Evolutionary conservation across 441 rosid genomes (phyloP), one percentile per base, ranked within the genome.

Genomic region (Syzygium malaccense): DNA sequence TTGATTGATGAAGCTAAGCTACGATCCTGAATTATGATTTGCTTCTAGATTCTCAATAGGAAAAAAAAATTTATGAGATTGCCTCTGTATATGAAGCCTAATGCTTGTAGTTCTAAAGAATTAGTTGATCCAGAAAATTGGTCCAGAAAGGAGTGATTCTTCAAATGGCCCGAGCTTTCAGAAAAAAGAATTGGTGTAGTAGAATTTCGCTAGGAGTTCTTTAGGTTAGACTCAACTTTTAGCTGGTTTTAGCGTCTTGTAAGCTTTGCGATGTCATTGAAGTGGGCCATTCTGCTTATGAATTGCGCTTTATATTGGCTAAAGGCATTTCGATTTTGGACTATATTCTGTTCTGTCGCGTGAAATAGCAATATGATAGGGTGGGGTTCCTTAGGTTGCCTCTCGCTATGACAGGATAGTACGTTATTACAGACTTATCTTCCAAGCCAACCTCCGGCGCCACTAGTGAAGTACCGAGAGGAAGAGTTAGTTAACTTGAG

Each of bases 401-500:
- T 75, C 83, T 75, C 8, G 48, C 1, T 45, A 8, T 45, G 48
- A 41, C 41, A 75, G 37, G 51, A 6, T 32, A 15, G 37, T 57
- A 9, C 14, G 33, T 84, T 84, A 32, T 85, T 85, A 4, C 87
- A 97, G 99, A 91, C 97, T 25, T 96, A 93, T 86, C 95, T 97
- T 89, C 97, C 96, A 48, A 90, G 91, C 33, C 93, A 95, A 62
- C 95, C 94, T 1, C 99, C 99, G 7, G 58, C 41, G 60, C 91
- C 97, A 0, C 87, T 97, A 20, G 91, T 85, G 0, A 93, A 93
- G 86, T 95, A 95, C 86, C 92, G 98, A 88, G 94, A 96, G 80
- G 95, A 95, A 90, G 99, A 97, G 48, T 90, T 97, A 1, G 45
- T 53, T 56, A 92, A 86, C 54, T 92, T 95, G 90, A 93, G 98